Conservation (phyloP, 1,139 yeast species). For the Arxiozyma bovina region DNA sequence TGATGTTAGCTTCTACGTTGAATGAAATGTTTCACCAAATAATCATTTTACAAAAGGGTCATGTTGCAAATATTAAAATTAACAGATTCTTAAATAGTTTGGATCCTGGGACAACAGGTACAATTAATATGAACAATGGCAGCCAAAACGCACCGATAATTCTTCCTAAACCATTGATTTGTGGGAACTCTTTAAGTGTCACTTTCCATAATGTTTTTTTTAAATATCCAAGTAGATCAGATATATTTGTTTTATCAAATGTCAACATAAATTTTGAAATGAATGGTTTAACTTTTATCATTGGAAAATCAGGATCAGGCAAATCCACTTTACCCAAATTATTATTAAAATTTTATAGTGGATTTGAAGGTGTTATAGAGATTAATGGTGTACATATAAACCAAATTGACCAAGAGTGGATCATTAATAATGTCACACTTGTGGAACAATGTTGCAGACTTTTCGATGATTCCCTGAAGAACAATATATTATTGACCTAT, state of each 20-base stretch:
- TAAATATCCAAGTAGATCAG: constrained; percentile 50
- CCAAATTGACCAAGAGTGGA: constrained; percentile 42
- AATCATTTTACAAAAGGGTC: constrained; percentile 52
- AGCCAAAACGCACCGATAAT: constrained; percentile 31
- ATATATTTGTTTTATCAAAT: constrained; percentile 37
- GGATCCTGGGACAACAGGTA: background rate
- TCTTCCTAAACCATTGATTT: background rate
- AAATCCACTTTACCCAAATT: constrained; percentile 72
- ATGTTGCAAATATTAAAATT: constrained; percentile 43
- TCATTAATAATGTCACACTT: constrained; percentile 55
- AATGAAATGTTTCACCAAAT: constrained; percentile 44
- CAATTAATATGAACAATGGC: background rate
- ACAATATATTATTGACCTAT: constrained; percentile 50
- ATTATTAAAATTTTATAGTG: constrained; percentile 49
- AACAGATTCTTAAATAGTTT: constrained; percentile 11
- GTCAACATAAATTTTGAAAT: constrained; percentile 41
- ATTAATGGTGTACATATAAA: constrained; percentile 47
- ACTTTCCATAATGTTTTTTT: constrained; percentile 48
- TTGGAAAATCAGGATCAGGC: constrained; percentile 89
- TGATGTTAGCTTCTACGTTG: constrained; percentile 56
- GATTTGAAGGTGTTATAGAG: constrained; percentile 41
- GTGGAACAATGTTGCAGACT: constrained; percentile 64
- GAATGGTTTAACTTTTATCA: constrained; percentile 47
- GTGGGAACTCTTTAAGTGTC: constrained; percentile 25
- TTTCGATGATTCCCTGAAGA: constrained; percentile 53